Evolutionary conservation across 768 basidiomycete species (phyloP).

Genomic region (Lentinula boryana): DNA sequence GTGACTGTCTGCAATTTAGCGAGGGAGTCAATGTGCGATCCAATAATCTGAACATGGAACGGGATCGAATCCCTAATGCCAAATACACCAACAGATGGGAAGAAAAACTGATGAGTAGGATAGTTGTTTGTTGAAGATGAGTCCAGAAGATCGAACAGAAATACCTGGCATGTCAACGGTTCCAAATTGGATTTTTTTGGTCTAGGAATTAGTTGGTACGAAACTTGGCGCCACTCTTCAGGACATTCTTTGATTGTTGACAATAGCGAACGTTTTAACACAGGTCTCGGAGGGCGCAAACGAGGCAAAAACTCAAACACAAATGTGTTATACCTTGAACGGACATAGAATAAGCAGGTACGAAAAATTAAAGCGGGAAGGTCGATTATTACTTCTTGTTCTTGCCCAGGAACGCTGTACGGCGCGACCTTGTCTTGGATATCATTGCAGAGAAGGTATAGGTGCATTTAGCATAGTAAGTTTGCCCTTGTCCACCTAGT

Average conservation of each 20-base stretch:
- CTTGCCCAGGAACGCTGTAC: slow-evolving; percentile 3
- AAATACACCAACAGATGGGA: slow-evolving; percentile 2
- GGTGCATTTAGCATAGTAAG: slow-evolving; percentile 5
- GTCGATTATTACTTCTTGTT: not conserved
- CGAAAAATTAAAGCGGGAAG: not conserved
- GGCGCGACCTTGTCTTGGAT: not conserved
- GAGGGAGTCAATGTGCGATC: not conserved
- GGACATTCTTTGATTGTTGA: not conserved
- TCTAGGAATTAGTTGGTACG: not conserved
- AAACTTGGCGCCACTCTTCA: not conserved
- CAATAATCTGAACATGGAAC: slow-evolving; percentile 2
- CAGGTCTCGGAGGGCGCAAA: not conserved
- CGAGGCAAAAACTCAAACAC: not conserved
- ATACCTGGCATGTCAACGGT: slow-evolving; percentile 4
- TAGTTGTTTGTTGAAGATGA: not conserved
- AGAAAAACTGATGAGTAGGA: not conserved
- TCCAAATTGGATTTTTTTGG: not conserved
- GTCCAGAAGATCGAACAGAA: not conserved
- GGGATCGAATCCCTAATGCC: not conserved
- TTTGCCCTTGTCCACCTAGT: not conserved
- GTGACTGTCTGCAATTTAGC: not conserved
- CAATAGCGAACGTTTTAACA: not conserved
- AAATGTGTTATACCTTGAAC: not conserved
- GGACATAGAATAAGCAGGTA: not conserved
- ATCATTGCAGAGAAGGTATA: not conserved